Base-by-base conservation (phyloP, 1,284 basidiomycete genomes). In the Naganishia sp. region DNA sequence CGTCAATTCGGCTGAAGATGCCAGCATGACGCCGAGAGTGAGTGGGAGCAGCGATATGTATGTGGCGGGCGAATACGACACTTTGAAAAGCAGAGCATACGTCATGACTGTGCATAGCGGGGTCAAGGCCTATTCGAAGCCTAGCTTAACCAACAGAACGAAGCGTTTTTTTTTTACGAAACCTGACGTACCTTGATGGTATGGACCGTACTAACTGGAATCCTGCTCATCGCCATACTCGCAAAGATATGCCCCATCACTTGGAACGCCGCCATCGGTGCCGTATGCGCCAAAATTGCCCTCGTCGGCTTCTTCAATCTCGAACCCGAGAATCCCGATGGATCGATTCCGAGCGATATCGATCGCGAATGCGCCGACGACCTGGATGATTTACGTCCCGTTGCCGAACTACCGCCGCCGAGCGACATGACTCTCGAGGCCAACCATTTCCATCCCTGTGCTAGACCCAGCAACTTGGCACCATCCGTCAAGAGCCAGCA, bases 211-310 rank as follows among this genome's bases (percentile, higher is more conserved):
- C 91, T 94, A 65, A 99, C 95, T 5, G 91, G 93, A 68, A 98
- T 96, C 64, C 93, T 84, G 46, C 92, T 92, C 69, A 99, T 98
- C 25, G 95, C 96, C 81, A 99, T 88, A 71, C 92, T 94, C 32
- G 92, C 92, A 75, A 96, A 95, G 72, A 98, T 93, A 77, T 99
- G 96, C 0, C 96, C 96, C n/a, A 90, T 90, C 49, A 98, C 84
- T 70, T 85, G 85, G 79, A 99, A 99, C 65, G 90, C 83, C 32
- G 92, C 93, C 90, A 98, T 94, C 5, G 93, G 92, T 28, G 93
- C 78, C 1, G 94, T 95, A 67, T 85, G 89, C 67, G 81, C 81
- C 23, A 98, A 74, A 69, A 96, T 92, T 7, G 85, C 82, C 68
- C 79, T 82, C 3, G 87, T 90, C 0, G 94, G 94, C 25, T 76